A percentile compares a stretch with the other conserved stretches of the same genome.
Conservation (phyloP, 768 basidiomycete genomes). For the Tylopilus felleus region DNA sequence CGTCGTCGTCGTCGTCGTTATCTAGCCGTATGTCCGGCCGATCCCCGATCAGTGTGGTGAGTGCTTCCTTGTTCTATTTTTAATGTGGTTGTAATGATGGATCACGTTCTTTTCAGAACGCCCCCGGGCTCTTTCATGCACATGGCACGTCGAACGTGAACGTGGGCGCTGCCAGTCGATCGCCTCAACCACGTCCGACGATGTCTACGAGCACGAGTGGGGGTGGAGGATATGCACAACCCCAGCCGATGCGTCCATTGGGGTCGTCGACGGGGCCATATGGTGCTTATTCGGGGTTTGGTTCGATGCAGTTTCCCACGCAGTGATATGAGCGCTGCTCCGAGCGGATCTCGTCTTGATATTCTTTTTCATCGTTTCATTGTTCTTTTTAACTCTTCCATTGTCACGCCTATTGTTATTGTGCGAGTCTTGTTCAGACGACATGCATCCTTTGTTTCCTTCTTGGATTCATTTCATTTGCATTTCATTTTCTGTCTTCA, state of each 20-base stretch:
- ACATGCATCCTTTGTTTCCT: not conserved
- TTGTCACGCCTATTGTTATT: constrained; percentile 23
- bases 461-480: not conserved
- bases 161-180: constrained; percentile 11
- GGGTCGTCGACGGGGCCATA: constrained; percentile 16
- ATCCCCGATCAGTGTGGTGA: constrained; percentile 30
- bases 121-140: constrained; percentile 22
- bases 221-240: constrained; percentile 20
- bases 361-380: not conserved
- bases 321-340: not conserved
- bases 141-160: constrained; percentile 9
- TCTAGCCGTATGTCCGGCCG: constrained; percentile 32
- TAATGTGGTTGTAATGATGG: not conserved
- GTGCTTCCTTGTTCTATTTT: constrained; percentile 1
- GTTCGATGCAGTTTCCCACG: constrained; percentile 25
- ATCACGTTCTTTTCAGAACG: constrained; percentile 20
- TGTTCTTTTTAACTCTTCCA: not conserved
- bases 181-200: constrained; percentile 20
- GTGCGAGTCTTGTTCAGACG: constrained; percentile 5
- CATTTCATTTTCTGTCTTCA: not conserved
- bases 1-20: constrained; percentile 31
- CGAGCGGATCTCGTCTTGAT: not conserved
- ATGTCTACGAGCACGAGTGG: constrained; percentile 5
- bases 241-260: constrained; percentile 22
- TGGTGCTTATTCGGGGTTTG: constrained; percentile 17